Base-by-base conservation (phyloP, 2,329 filamentous ascomycete genomes). In the Teratosphaeria pseudoeucalypti region DNA sequence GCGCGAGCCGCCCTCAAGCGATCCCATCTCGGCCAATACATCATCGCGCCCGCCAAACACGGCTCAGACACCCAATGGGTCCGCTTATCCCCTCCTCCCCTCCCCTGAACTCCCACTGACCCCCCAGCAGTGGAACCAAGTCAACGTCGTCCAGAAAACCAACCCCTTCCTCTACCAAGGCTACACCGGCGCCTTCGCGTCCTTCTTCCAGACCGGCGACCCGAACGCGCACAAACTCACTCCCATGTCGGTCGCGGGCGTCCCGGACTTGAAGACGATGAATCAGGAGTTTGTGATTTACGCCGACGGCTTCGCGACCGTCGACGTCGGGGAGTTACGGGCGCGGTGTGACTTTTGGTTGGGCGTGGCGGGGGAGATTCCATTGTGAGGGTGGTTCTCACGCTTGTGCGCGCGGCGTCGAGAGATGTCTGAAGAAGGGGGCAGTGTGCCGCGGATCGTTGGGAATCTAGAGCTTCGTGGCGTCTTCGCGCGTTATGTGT, bases 21-120 rank as follows among this genome's bases (percentile, higher is more conserved):
- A 1, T 76, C 80, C 2, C 86, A 80, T 73, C 43, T 85, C 26
- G 79, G 80, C 1, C 81, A 86, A 68, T 86, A 86, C 64, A 81
- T 79, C 0, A 85, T 85, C 57, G 66, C 73, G 6, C 83, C 83
- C 0, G 83, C 84, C 0, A 81, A 77, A 60, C 83, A 86, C 68
- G 83, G 78, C 0, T 80, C 76, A 59, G 84, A 86, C 68, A 81
- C 79, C 5, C 75, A 76, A 53, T 85, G 81, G 54, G 64, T 64
- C 34, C 55, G 60, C 54, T 32, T 3, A 6, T 32, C 29, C 7
- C 29, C 29, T 6, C 29, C 29, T 7, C 7, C 29, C 29, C 29
- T 7, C 4, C 29, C 29, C 29, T 32, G 29, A 32, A 32, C 29
- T 7, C 29, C 29, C 29, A 32, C 29, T 32, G 7, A 32, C 29